phyloP scores from a whole-genome alignment of 805 yeast genomes.

The Ogataea haglerorum region DNA sequence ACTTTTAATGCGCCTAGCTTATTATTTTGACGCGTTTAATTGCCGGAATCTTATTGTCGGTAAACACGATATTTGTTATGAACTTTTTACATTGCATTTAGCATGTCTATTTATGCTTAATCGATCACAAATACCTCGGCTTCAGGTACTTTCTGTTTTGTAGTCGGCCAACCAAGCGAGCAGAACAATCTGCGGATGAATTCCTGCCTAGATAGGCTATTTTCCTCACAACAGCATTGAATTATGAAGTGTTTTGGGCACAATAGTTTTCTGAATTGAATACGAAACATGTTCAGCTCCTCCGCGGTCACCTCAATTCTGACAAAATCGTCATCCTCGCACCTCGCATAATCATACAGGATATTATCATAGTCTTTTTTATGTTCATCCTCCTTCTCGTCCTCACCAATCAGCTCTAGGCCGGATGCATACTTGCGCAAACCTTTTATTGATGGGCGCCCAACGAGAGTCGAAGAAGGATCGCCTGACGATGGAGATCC shows the following conservation, averaged over 20 bases:
- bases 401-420: slow-evolving; percentile 21
- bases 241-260: slow-evolving; percentile 30
- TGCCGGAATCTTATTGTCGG: neutral
- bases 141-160: neutral
- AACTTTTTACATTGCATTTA: neutral
- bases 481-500: slow-evolving; percentile 19
- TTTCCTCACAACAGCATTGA: slow-evolving; percentile 25
- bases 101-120: slow-evolving; percentile 2
- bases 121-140: slow-evolving; percentile 3
- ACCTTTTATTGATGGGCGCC: slow-evolving; percentile 17
- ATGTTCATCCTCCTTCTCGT: slow-evolving; percentile 7
- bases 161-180: slow-evolving; percentile 1
- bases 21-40: neutral
- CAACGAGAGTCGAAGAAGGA: slow-evolving; percentile 2
- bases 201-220: neutral
- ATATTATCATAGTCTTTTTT: slow-evolving; percentile 1
- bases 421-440: slow-evolving; percentile 22
- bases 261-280: slow-evolving; percentile 18
- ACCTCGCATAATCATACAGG: neutral
- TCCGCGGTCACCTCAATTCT: slow-evolving; percentile 21
- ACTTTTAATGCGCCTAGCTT: neutral
- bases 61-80: neutral
- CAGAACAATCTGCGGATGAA: neutral
- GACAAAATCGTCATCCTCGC: slow-evolving; percentile 1
- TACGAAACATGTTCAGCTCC: slow-evolving; percentile 28